Evolutionary conservation across 2,329 filamentous ascomycete species (phyloP), one percentile per base, ranked within the genome.

Genomic region (Colletotrichum sp.): DNA sequence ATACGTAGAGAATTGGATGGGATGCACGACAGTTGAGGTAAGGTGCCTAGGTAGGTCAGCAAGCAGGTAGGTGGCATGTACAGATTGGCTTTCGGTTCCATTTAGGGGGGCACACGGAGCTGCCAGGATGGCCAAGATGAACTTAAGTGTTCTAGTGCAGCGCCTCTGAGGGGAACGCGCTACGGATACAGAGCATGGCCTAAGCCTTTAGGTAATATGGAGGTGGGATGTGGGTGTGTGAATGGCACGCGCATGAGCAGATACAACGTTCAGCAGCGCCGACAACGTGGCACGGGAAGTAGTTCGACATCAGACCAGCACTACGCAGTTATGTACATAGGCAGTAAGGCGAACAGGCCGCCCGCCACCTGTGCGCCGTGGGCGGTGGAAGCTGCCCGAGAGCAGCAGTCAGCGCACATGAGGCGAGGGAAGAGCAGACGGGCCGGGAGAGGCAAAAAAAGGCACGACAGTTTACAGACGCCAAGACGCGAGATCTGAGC

Each of bases 401-500:
- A 60, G 28, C 28, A 32, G 18, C 39, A 44, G 39, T 44, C 39
- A 44, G 39, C 39, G 39, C 39, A 44, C 39, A 44, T 44, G 39
- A n/a, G 39, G 34, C 39, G 26, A 60, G 24, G 28, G 26, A 16
- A 26, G n/a, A 36, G 22, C 30, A 55, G 52, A 44, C 32, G 13
- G 18, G 9, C 30, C 26, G 18, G 48, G 7, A 59, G n/a, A 64
- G 13, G 39, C 13, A 24, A 30, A 30, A 10, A 64, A 30, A 24
- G 26, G 32, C 44, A 59, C 30, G 36, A 39, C 26, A 62, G 15
- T 15, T 22, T 30, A 18, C 26, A 67, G 24, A 69, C 63, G 68
- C 70, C 74, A 74, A 76, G 70, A 68, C 44, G 22, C 64, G n/a
- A 69, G 57, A 76, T 76, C 65, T 73, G 73, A 72, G 62, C 63